Conservation (phyloP, 2,329 filamentous ascomycete genomes). For the Aspergillus sergii region DNA sequence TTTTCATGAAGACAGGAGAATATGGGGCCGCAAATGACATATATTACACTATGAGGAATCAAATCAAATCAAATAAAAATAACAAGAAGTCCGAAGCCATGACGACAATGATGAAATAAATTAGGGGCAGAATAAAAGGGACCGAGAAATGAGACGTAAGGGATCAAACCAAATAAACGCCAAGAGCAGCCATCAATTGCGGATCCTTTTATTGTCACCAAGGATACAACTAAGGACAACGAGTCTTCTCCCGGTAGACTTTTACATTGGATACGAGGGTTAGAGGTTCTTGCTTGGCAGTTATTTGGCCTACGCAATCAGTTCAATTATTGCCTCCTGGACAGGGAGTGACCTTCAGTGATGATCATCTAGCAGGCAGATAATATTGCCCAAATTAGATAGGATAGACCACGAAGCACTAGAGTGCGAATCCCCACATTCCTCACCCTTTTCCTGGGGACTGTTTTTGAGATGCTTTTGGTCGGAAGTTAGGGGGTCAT, state of each 20-base stretch:
- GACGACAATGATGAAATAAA: neutral
- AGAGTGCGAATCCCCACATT: neutral
- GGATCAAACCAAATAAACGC: neutral
- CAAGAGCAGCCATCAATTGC: neutral
- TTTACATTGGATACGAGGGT: neutral
- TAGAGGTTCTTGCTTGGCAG: slow-evolving; percentile 17
- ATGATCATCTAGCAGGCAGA: neutral
- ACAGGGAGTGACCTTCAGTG: neutral
- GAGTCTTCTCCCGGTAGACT: neutral
- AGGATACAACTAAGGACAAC: neutral
- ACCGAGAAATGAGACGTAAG: neutral
- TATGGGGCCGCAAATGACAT: neutral
- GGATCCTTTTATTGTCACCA: neutral
- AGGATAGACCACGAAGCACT: neutral
- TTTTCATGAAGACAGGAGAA: neutral
- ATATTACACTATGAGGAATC: neutral
- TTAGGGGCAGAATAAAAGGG: neutral
- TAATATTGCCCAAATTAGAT: neutral
- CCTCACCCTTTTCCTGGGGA: neutral
- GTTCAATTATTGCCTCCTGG: slow-evolving; percentile 16
- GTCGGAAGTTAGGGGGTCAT: neutral
- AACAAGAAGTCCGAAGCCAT: neutral
- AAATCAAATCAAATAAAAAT: neutral
- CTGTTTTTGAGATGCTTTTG: neutral
- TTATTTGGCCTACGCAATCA: slow-evolving; percentile 14